Evolutionary conservation across 148 eudicot species (phyloP).

Genomic region (Linanthus parryae): DNA sequence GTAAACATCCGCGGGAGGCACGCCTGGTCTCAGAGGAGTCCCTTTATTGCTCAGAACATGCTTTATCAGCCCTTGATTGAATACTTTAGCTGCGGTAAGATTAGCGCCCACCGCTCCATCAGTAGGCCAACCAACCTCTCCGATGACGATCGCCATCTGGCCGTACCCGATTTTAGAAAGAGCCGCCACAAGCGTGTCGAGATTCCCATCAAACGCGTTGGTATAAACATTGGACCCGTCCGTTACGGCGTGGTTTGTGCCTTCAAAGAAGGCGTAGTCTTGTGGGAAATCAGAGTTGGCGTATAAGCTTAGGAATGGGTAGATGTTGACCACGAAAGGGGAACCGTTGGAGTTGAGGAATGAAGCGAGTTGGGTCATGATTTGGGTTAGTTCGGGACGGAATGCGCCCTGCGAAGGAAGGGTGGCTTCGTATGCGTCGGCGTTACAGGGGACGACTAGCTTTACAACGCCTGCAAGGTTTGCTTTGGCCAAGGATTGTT

Average conservation of each 20-base stretch:
- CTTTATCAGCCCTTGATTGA: conserved; percentile 70
- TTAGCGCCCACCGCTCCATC: conserved; percentile 76
- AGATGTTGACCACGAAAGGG: conserved; percentile 81
- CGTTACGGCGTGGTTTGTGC: conserved; percentile 62
- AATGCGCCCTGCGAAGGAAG: conserved; percentile 83
- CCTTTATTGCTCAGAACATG: conserved; percentile 59
- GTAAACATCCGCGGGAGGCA: conserved; percentile 66
- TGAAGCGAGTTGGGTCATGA: conserved; percentile 61
- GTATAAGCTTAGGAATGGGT: conserved; percentile 75
- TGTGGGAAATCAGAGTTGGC: conserved; percentile 81
- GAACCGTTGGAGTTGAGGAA: conserved; percentile 68
- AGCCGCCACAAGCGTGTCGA: conserved; percentile 71
- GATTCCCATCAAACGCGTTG: conserved; percentile 88
- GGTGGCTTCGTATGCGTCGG: conserved; percentile 69
- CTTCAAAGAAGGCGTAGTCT: conserved; percentile 79
- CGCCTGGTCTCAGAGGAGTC: conserved; percentile 71
- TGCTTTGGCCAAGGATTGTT: conserved; percentile 65
- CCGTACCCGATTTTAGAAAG: conserved; percentile 59
- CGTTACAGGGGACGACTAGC: conserved; percentile 86
- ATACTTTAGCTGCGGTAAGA: conserved; percentile 68
- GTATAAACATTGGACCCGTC: conserved; percentile 65
- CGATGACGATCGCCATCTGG: conserved; percentile 71
- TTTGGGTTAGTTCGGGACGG: conserved; percentile 59
- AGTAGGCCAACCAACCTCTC: conserved; percentile 91
- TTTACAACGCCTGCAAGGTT: conserved; percentile 59